Percentiles rank a stretch among this genome's conserved stretches.
These are phyloP conservation scores for Beauveria sp. DNA, from an alignment of 2,329 filamentous ascomycete genomes.

Conservation along the genomic window DNA sequence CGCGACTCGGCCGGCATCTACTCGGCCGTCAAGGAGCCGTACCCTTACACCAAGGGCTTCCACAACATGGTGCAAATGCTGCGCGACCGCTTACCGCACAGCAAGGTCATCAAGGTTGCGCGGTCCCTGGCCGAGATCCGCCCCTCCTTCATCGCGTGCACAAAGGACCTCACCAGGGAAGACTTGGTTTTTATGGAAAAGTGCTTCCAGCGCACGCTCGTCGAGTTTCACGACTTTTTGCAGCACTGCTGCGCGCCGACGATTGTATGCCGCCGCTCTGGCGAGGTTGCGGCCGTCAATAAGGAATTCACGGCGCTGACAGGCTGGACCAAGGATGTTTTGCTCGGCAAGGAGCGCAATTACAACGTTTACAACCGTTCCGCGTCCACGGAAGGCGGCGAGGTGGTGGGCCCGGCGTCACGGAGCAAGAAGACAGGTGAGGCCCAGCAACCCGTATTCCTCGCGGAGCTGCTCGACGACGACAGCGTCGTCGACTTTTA, in stretches of 20 bases:
- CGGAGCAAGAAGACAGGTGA: constrained; percentile 37
- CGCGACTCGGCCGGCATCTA: constrained; percentile 81
- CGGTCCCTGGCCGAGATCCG: constrained; percentile 83
- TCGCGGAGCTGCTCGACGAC: constrained; percentile 88
- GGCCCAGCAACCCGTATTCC: constrained; percentile 70
- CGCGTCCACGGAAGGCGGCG: constrained; percentile 28
- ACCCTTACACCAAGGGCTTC: constrained; percentile 84
- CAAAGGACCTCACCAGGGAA: constrained; percentile 76
- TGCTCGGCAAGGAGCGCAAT: constrained; percentile 82
- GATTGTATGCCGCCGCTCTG: constrained; percentile 83
- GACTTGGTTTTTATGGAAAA: constrained; percentile 98
- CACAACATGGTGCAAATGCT: constrained; percentile 80
- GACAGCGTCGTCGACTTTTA: constrained; percentile 92
- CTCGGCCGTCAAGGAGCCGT: constrained; percentile 80
- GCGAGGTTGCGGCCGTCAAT: constrained; percentile 89
- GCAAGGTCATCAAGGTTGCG: constrained; percentile 74
- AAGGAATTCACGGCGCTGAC: constrained; percentile 96
- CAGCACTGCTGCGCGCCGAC: constrained; percentile 83
- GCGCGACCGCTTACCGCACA: constrained; percentile 67
- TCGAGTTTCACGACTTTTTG: constrained; percentile 91
- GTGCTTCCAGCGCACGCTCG: constrained; percentile 85
- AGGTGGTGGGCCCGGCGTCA: constrained; percentile 26
- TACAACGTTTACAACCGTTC: constrained; percentile 71
- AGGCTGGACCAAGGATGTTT: constrained; percentile 84
- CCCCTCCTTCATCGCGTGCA: constrained; percentile 88